Percentiles rank a stretch among this genome's conserved stretches.
phyloP scores from a whole-genome alignment of 768 basidiomycete species.

The Tricholomella constricta region DNA sequence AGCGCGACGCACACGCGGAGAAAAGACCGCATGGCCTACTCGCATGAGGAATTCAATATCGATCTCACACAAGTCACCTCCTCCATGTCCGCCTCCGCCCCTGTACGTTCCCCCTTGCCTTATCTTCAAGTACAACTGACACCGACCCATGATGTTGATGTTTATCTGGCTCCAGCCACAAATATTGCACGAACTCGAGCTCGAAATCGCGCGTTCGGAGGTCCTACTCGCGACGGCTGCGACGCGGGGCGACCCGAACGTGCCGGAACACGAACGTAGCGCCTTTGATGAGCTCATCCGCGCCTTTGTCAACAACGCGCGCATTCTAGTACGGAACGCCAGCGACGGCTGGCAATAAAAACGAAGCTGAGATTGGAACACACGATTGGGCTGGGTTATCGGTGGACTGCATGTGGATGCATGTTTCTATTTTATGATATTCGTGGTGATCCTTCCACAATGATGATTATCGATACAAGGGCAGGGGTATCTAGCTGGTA shows the following conservation, averaged over 20 bases:
- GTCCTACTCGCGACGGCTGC: slow-evolving; percentile 71
- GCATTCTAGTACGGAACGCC: slow-evolving; percentile 85
- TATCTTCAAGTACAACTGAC: background rate
- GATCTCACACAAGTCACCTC: slow-evolving; percentile 93
- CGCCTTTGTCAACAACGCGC: slow-evolving; percentile 89
- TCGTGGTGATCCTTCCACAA: background rate
- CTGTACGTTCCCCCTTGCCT: slow-evolving; percentile 41
- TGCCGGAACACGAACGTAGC: slow-evolving; percentile 62
- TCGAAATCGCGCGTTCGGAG: slow-evolving; percentile 79
- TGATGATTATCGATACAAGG: background rate
- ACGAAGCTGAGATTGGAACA: too few species aligned
- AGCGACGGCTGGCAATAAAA: slow-evolving; percentile 48
- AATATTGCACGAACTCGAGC: slow-evolving; percentile 82
- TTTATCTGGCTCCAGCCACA: slow-evolving; percentile 45
- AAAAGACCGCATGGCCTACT: slow-evolving; percentile 92
- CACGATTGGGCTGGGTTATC: too few species aligned
- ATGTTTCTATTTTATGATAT: background rate
- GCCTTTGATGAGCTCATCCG: slow-evolving; percentile 92
- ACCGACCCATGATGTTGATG: slow-evolving; percentile 3
- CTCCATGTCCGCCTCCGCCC: slow-evolving; percentile 43
- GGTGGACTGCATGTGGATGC: background rate
- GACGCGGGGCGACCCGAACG: slow-evolving; percentile 63
- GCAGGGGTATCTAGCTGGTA: slow-evolving; percentile 11
- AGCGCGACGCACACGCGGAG: slow-evolving; percentile 58
- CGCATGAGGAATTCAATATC: slow-evolving; percentile 90